A percentile compares a stretch with the other conserved stretches of the same genome.
Evolutionary conservation across 2,329 filamentous ascomycete species (phyloP).

Genomic region (Colletotrichum karsti): DNA sequence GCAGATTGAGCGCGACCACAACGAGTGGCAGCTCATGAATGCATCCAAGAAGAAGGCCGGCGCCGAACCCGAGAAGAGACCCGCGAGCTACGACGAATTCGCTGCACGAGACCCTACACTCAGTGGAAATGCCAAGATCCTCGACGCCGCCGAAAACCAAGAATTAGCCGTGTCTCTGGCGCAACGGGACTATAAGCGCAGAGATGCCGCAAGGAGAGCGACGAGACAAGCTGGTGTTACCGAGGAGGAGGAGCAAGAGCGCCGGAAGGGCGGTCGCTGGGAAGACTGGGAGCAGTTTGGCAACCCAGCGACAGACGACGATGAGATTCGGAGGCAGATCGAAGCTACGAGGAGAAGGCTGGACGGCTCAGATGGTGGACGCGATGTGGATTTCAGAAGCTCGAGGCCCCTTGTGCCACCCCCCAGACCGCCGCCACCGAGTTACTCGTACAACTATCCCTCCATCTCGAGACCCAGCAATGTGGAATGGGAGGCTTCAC

Average conservation of each 20-base stretch:
- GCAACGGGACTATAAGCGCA: constrained; percentile 73
- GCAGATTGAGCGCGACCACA: constrained; percentile 75
- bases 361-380: constrained; percentile 43
- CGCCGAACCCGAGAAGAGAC: constrained; percentile 28
- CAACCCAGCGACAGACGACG: constrained; percentile 44
- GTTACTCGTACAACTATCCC: constrained; percentile 61
- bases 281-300: constrained; percentile 45
- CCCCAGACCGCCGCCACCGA: constrained; percentile 11
- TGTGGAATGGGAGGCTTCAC: constrained; percentile 50
- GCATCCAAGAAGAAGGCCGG: constrained; percentile 43
- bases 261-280: constrained; percentile 56
- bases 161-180: constrained; percentile 82
- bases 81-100: constrained; percentile 53
- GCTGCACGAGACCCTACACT: constrained; percentile 70
- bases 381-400: constrained; percentile 32
- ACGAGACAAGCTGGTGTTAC: constrained; percentile 66
- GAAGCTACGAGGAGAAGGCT: constrained; percentile 58
- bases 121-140: constrained; percentile 62
- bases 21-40: constrained; percentile 70
- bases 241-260: constrained; percentile 64
- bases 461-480: constrained; percentile 61
- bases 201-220: constrained; percentile 68
- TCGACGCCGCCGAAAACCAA: constrained; percentile 76
- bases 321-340: constrained; percentile 60
- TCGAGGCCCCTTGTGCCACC: constrained; percentile 14